phyloP scores from a whole-genome alignment of 2,329 filamentous ascomycete genomes.

The Blastomyces gilchristii region DNA sequence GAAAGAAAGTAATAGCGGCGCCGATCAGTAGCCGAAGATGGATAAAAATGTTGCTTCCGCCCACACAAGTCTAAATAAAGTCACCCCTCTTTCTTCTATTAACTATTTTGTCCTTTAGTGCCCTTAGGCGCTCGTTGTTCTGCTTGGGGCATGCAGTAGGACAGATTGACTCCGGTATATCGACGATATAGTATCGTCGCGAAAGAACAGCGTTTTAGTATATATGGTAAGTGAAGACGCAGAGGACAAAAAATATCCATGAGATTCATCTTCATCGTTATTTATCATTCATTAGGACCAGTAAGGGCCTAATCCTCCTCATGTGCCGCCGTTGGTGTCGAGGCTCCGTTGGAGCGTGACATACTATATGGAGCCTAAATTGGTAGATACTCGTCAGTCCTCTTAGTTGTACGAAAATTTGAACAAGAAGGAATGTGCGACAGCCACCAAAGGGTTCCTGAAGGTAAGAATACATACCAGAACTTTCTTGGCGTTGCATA shows the following conservation, averaged over 20 bases:
- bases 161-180: neutral
- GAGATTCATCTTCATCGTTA: conserved; percentile 1
- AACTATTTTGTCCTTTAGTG: neutral
- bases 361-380: conserved; percentile 60
- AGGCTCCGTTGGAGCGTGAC: conserved; percentile 53
- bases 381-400: neutral
- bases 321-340: conserved; percentile 43
- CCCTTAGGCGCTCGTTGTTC: neutral
- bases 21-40: neutral
- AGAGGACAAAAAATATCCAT: neutral
- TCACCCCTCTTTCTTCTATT: neutral
- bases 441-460: neutral
- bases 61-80: neutral
- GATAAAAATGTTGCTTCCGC: neutral
- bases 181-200: neutral
- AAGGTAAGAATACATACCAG: conserved; percentile 50
- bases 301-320: neutral
- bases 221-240: neutral
- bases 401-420: neutral
- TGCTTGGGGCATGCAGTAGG: neutral
- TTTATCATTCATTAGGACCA: conserved; percentile 4
- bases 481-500: conserved; percentile 92
- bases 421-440: conserved; percentile 6
- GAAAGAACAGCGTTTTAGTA: neutral
- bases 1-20: neutral